Conservation (phyloP, 192 early-diverging fungal genomes). For the Backusella morwellensis region DNA sequence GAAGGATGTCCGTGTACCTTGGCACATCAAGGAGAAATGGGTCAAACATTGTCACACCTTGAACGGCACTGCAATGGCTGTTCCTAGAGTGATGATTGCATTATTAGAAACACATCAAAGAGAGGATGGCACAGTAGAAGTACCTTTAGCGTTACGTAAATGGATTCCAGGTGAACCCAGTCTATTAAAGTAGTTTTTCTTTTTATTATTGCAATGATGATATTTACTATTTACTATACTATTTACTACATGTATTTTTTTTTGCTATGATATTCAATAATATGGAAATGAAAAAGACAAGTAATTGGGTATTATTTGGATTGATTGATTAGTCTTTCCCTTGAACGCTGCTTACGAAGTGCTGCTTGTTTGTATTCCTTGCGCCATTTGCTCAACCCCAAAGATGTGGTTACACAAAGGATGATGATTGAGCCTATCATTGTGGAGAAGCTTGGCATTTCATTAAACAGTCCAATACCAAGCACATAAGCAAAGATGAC, state of each 20-base stretch:
- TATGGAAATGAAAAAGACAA: background rate
- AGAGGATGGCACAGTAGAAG: constrained; percentile 62
- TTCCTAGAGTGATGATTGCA: constrained; percentile 86
- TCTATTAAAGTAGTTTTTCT: constrained; percentile 11
- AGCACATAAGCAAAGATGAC: constrained; percentile 78
- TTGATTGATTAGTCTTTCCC: background rate
- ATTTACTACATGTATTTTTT: background rate
- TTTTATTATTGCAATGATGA: background rate
- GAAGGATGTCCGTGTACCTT: constrained; percentile 17
- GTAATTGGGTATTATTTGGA: constrained; percentile 2
- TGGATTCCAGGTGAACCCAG: constrained; percentile 55
- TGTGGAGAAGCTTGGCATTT: constrained; percentile 53
- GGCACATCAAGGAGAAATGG: constrained; percentile 31
- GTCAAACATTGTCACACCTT: constrained; percentile 84
- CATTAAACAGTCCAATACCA: constrained; percentile 65
- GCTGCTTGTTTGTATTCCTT: background rate
- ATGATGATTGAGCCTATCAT: constrained; percentile 62
- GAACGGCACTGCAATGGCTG: constrained; percentile 91
- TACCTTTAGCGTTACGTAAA: constrained; percentile 70
- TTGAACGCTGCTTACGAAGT: background rate
- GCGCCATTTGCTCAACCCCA: constrained; percentile 64
- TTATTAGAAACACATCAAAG: constrained; percentile 82
- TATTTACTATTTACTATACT: background rate
- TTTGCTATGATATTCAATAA: background rate
- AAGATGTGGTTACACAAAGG: constrained; percentile 54